A percentile compares a stretch with the other conserved stretches of the same genome.
These are phyloP conservation scores for Penicillium samsonianum DNA, from an alignment of 495 filamentous ascomycete genomes.

Conservation along the genomic window DNA sequence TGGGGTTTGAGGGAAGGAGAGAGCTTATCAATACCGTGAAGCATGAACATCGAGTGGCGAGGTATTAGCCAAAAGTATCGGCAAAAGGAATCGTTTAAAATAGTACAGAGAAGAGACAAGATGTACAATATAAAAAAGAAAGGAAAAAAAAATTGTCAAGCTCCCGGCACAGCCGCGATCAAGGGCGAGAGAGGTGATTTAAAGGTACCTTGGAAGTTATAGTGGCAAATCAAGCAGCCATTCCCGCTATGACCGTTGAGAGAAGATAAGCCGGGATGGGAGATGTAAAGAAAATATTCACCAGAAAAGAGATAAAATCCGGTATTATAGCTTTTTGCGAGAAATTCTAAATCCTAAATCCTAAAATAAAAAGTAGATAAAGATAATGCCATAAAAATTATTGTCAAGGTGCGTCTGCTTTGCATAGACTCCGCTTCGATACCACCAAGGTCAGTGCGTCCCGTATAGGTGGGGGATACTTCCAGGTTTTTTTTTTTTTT, in stretches of 20 bases:
- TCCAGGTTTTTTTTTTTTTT: conserved; percentile 1
- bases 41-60: conserved; percentile 18
- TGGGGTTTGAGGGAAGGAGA: too few relatives aligned
- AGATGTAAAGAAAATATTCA: conserved; percentile 2
- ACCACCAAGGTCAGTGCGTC: conserved; percentile 15
- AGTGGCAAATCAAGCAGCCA: conserved; percentile 28
- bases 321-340: conserved; percentile 9
- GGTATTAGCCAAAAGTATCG: background rate
- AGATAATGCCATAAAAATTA: conserved; percentile 11
- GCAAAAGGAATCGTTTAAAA: conserved; percentile 9
- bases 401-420: conserved; percentile 23
- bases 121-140: conserved; percentile 3
- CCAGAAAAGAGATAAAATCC: conserved; percentile 9
- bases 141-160: background rate
- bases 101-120: conserved; percentile 14
- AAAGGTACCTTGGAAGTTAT: conserved; percentile 17
- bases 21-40: conserved; percentile 27
- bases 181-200: conserved; percentile 25
- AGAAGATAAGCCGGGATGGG: conserved; percentile 10
- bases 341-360: conserved; percentile 4
- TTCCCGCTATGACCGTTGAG: conserved; percentile 26
- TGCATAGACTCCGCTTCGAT: conserved; percentile 29
- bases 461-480: conserved; percentile 10
- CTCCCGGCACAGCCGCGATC: conserved; percentile 8
- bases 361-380: conserved; percentile 28